Evolutionary conservation across 2,329 filamentous ascomycete genomes (phyloP).

Genomic region (Hyphodiscus sp.): DNA sequence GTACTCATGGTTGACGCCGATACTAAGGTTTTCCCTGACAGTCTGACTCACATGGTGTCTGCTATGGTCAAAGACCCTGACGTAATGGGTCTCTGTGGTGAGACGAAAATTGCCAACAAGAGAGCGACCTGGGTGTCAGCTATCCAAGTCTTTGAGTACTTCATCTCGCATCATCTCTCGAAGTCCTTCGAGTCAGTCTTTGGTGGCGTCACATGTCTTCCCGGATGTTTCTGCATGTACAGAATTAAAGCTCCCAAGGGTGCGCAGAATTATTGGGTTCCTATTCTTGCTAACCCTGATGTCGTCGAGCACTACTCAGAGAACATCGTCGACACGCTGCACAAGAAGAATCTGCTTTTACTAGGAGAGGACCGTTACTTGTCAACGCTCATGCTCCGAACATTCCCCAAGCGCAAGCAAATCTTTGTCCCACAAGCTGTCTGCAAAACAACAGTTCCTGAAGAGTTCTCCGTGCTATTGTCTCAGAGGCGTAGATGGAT

Average conservation of each 20-base stretch:
- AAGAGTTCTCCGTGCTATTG: slow-evolving; percentile 83
- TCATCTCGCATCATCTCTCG: slow-evolving; percentile 93
- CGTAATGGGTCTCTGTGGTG: slow-evolving; percentile 97
- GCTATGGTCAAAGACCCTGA: slow-evolving; percentile 99
- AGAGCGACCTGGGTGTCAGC: slow-evolving; percentile 89
- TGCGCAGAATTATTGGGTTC: slow-evolving; percentile 98
- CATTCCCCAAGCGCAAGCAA: slow-evolving; percentile 98
- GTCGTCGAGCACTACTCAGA: slow-evolving; percentile 99
- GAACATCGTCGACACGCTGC: slow-evolving; percentile 95
- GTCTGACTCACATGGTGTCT: slow-evolving; percentile 95
- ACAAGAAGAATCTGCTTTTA: slow-evolving; percentile 92
- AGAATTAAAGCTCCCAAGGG: slow-evolving; percentile 98
- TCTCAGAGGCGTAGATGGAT: slow-evolving; percentile 98
- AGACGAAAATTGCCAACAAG: slow-evolving; percentile 99
- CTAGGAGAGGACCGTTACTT: slow-evolving; percentile 93
- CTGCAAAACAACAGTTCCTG: slow-evolving; percentile 96
- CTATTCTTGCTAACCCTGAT: slow-evolving; percentile 95
- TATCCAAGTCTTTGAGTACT: slow-evolving; percentile 99
- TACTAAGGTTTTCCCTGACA: slow-evolving; percentile 98
- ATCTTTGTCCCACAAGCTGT: slow-evolving; percentile 98
- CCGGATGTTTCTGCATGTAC: slow-evolving; percentile 99
- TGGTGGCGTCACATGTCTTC: slow-evolving; percentile 96
- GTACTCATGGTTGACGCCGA: slow-evolving; percentile 99
- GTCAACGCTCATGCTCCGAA: slow-evolving; percentile 95
- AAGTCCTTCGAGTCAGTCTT: slow-evolving; percentile 99